These are phyloP conservation scores for Achaetomiella virescens DNA, from an alignment of 495 filamentous ascomycete species.

Conservation along the genomic window DNA sequence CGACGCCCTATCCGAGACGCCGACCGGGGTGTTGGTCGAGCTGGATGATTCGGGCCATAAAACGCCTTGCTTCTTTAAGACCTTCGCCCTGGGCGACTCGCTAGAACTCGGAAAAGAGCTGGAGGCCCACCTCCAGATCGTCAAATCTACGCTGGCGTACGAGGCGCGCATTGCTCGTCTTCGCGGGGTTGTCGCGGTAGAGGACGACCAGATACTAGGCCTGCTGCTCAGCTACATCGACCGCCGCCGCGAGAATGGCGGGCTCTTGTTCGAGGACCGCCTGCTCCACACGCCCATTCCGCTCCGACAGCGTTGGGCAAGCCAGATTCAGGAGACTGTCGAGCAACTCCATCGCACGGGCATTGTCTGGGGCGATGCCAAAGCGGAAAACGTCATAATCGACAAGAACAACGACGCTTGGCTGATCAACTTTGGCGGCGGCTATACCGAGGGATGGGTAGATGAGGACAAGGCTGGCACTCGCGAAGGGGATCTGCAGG, in stretches of 20 bases:
- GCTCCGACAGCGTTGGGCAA: slow-evolving; percentile 16
- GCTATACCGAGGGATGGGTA: slow-evolving; percentile 42
- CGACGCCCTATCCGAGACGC: slow-evolving; percentile 5
- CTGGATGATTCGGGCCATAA: slow-evolving; percentile 8
- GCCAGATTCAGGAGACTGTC: slow-evolving; percentile 17
- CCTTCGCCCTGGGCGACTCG: neutral
- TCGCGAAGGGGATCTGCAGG: slow-evolving; percentile 38
- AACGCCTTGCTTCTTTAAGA: slow-evolving; percentile 16
- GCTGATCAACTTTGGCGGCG: slow-evolving; percentile 44
- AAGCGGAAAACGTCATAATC: slow-evolving; percentile 42
- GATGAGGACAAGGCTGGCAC: slow-evolving; percentile 33
- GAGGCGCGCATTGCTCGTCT: slow-evolving; percentile 4
- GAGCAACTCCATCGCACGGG: slow-evolving; percentile 28
- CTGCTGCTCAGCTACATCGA: slow-evolving; percentile 8
- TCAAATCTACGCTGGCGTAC: neutral
- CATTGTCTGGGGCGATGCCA: slow-evolving; percentile 44
- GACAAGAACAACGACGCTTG: slow-evolving; percentile 36
- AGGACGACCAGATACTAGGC: neutral
- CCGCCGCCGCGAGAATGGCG: slow-evolving; percentile 1
- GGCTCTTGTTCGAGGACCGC: neutral
- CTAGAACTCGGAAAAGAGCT: neutral
- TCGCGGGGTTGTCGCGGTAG: neutral
- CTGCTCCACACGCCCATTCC: slow-evolving; percentile 6
- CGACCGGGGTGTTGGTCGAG: slow-evolving; percentile 13
- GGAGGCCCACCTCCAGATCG: slow-evolving; percentile 7